Percentiles rank a stretch among this genome's conserved stretches.
Evolutionary conservation across 208 protist species (phyloP).

Genomic region (Strigomonas culicis): DNA sequence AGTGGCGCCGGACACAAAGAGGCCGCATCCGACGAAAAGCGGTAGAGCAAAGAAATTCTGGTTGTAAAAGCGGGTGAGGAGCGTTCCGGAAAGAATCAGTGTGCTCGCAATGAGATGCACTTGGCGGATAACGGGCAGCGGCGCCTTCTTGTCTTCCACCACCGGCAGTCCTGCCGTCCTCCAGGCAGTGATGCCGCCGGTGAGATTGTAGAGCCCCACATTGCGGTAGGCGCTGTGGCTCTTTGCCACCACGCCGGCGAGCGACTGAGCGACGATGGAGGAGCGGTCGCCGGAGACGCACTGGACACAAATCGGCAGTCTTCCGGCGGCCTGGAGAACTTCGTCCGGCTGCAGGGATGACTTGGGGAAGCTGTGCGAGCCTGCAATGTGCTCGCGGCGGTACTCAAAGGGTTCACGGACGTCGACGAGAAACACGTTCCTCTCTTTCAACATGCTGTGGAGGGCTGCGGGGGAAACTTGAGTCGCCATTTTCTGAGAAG

Average conservation of each 20-base stretch:
- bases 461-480: constrained; percentile 1
- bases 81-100: constrained; percentile 27
- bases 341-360: constrained; percentile 22
- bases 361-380: constrained; percentile 25
- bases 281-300: constrained; percentile 43
- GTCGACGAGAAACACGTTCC: constrained; percentile 34
- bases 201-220: constrained; percentile 32
- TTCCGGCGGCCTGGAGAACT: constrained; percentile 23
- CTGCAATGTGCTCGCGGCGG: constrained; percentile 36
- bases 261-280: constrained; percentile 10
- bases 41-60: constrained; percentile 30
- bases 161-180: constrained; percentile 20
- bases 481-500: neutral
- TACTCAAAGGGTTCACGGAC: constrained; percentile 41
- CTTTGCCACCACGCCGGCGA: constrained; percentile 17
- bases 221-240: constrained; percentile 2
- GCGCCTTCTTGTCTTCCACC: constrained; percentile 33
- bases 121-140: constrained; percentile 43
- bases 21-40: constrained; percentile 34
- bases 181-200: constrained; percentile 43
- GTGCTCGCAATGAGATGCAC: constrained; percentile 46
- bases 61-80: constrained; percentile 29
- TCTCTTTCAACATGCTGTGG: constrained; percentile 16
- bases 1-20: constrained; percentile 35
- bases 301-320: constrained; percentile 24